Percentiles rank a stretch among this genome's conserved stretches.
Evolutionary conservation across 169 alveolate species (phyloP).

Genomic region (Pseudocohnilembus persalinus): DNA sequence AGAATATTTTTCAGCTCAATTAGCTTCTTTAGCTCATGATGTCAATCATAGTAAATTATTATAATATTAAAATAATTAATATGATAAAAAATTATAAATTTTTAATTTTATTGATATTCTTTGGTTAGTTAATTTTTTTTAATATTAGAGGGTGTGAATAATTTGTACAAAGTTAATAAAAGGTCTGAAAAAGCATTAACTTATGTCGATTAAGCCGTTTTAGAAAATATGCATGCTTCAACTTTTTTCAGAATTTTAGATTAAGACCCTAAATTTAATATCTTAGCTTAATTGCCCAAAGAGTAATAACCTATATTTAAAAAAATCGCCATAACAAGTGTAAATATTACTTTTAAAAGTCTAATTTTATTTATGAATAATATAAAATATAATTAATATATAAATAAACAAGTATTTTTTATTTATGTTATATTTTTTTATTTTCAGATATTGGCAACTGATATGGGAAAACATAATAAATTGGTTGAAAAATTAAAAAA

Average conservation of each 20-base stretch:
- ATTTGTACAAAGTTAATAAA: slow-evolving; percentile 10
- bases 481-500: slow-evolving; percentile 1
- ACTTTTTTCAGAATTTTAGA: not conserved
- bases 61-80: not conserved
- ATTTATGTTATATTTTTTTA: too few species aligned
- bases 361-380: not conserved
- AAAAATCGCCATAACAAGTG: not conserved
- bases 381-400: too few species aligned
- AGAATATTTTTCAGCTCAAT: slow-evolving; percentile 38
- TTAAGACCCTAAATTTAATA: not conserved
- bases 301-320: slow-evolving; percentile 1
- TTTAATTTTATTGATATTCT: not conserved
- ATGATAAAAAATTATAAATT: not conserved
- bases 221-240: slow-evolving; percentile 27
- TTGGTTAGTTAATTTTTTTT: not conserved
- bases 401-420: too few species aligned
- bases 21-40: slow-evolving; percentile 46
- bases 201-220: slow-evolving; percentile 8
- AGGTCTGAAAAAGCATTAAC: not conserved
- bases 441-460: slow-evolving; percentile 4
- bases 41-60: slow-evolving; percentile 34
- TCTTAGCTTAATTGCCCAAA: not conserved
- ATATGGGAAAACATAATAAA: slow-evolving; percentile 19
- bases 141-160: slow-evolving; percentile 16
- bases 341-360: too few species aligned